Base-by-base conservation (phyloP, 495 filamentous ascomycete species). In the Trichoderma gamsii region DNA sequence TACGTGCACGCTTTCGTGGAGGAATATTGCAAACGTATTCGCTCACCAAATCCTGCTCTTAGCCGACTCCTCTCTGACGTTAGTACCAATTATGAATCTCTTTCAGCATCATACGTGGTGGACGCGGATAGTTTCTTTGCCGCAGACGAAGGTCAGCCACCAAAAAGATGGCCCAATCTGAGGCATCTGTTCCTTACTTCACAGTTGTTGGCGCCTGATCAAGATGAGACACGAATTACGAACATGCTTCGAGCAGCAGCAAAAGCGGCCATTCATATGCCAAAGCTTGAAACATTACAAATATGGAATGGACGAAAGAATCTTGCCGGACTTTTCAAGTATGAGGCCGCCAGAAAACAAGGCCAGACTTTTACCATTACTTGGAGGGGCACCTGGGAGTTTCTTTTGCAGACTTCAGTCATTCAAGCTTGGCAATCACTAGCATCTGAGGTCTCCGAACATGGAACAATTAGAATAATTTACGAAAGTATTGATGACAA, bases 251-350 rank as follows among this genome's bases (percentile, higher is more conserved):
- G 66, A 65, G 70, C 72, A 72, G 75, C 73, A 66, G 75, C 71
- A 67, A 74, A 72, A 71, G 76, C 75, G 69, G 74, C 76, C 67
- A 72, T 74, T 65, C 72, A 73, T 69, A 79, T 78, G 74, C 74
- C 74, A 72, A 63, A 72, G 35, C 72, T 79, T 65, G 70, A 76
- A 70, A 79, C 70, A 70, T 77, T 80, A 76, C 75, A 76, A 64
- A 76, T 79, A 68, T 79, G 78, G 76, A 79, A 75, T 67, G 78
- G 76, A 70, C 61, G 69, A 72, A 72, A 74, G 71, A 73, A 73
- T 49, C 71, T 76, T 65, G 76, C 77, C 68, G 68, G 69, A 63
- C 70, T 76, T 68, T 79, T 79, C 73, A 72, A 70, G 69, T 78
- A 78, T 70, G 71, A 77, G 69, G 46, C 70, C 8, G 63, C 70